A percentile compares a stretch with the other conserved stretches of the same genome.
Conservation (phyloP, 1,139 yeast species). For the Nematodospora anomalae region DNA sequence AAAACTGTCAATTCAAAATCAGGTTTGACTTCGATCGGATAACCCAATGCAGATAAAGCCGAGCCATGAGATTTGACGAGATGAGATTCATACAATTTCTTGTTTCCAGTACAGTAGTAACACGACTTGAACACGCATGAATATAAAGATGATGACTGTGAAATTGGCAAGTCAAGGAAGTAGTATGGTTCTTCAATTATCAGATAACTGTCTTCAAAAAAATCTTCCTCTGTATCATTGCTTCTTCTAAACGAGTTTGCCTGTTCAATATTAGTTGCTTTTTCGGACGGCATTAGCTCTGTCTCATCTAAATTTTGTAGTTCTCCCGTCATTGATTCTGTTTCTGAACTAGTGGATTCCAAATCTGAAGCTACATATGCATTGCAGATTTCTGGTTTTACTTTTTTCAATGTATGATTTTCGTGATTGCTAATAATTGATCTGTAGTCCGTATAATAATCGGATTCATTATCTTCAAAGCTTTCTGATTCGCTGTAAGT, state of each 20-base stretch:
- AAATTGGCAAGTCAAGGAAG: not conserved
- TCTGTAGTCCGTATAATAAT: not conserved
- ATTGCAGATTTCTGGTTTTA: no score
- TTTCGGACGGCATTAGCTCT: not conserved
- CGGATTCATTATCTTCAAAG: not conserved
- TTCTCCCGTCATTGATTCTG: not conserved
- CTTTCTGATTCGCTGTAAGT: not conserved
- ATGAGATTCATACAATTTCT: conserved; percentile 30
- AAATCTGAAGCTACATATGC: not conserved
- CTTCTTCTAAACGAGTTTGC: not conserved
- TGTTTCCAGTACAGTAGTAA: conserved; percentile 34
- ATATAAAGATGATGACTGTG: conserved; percentile 15
- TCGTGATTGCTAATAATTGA: not conserved
- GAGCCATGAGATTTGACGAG: conserved; percentile 27
- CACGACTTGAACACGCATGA: conserved; percentile 35
- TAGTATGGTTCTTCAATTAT: conserved; percentile 20
- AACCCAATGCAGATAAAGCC: conserved; percentile 30
- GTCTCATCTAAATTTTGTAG: not conserved
- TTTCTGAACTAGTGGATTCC: conserved; percentile 1
- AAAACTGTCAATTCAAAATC: conserved; percentile 12
- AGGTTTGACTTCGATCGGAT: conserved; percentile 25
- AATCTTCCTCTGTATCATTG: conserved; percentile 6
- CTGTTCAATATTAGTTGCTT: not conserved
- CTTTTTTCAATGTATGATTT: not conserved
- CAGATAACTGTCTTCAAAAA: conserved; percentile 29